Percentiles rank a stretch among this genome's conserved stretches.
These are phyloP conservation scores for Rehmannia glutinosa DNA, from an alignment of 257 asterid species.

Conservation along the genomic window DNA sequence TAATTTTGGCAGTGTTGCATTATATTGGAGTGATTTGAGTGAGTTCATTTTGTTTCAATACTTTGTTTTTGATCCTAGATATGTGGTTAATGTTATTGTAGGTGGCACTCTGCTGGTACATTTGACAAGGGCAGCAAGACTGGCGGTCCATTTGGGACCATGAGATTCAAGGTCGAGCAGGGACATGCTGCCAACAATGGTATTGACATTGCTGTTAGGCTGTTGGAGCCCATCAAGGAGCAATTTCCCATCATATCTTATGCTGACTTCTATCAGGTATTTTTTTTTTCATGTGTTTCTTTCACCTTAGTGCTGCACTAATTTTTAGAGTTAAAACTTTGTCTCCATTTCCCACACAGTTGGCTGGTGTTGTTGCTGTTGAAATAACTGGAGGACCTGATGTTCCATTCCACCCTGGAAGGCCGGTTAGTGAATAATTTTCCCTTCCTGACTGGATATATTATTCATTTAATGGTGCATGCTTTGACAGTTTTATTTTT, in stretches of 20 bases:
- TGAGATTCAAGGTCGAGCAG: conserved; percentile 66
- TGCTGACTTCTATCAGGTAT: conserved; percentile 78
- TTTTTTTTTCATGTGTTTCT: not conserved
- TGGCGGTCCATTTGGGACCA: conserved; percentile 94
- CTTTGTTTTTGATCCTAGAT: not conserved
- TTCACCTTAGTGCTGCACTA: not conserved
- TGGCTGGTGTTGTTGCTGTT: conserved; percentile 91
- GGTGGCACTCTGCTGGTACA: conserved; percentile 97
- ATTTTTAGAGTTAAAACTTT: not conserved
- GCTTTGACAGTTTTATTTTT: not conserved
- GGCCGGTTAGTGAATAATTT: conserved; percentile 43
- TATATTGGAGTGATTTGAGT: not conserved
- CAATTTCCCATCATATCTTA: conserved; percentile 62
- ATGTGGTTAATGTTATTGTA: conserved; percentile 25
- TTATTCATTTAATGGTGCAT: not conserved
- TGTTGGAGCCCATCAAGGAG: conserved; percentile 70
- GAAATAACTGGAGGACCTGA: conserved; percentile 94
- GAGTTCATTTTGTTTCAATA: not conserved
- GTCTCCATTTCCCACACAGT: conserved; percentile 28
- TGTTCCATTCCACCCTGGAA: conserved; percentile 82
- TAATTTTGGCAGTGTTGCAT: not conserved
- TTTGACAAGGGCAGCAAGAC: conserved; percentile 51
- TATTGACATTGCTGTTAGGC: conserved; percentile 52
- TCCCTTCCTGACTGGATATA: not conserved
- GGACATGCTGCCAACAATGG: conserved; percentile 75